Evolutionary conservation across 202 grass and related monocot genomes (phyloP).

Genomic region (Sporobolus alterniflorus): DNA sequence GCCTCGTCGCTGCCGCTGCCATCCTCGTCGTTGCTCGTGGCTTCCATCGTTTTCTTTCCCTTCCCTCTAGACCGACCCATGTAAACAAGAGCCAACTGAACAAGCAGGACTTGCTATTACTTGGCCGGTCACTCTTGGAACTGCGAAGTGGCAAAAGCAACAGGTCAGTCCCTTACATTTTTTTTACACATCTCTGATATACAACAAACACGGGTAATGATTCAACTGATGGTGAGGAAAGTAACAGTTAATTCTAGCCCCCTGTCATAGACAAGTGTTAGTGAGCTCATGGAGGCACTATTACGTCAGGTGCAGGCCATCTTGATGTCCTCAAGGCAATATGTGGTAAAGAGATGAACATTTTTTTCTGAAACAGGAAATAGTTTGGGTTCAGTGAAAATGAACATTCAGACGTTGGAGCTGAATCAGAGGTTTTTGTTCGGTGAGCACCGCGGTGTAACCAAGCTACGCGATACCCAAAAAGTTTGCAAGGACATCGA

Average conservation of each 20-base stretch:
- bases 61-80: conserved; percentile 79
- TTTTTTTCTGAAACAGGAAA: no score
- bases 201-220: not conserved
- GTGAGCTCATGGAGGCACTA: not conserved
- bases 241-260: not conserved
- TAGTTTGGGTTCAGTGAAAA: no score
- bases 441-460: not conserved
- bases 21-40: conserved; percentile 25
- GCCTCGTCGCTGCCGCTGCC: conserved; percentile 44
- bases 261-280: no score
- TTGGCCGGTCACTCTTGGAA: conserved; percentile 6
- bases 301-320: not conserved
- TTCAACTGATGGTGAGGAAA: not conserved
- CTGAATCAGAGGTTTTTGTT: not conserved
- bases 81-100: not conserved
- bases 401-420: not conserved
- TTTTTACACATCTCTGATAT: not conserved
- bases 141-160: conserved; percentile 31
- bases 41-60: conserved; percentile 52
- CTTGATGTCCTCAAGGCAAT: not conserved
- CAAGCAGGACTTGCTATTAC: not conserved
- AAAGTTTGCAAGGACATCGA: not conserved
- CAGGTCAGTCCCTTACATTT: not conserved
- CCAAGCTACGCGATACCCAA: not conserved
- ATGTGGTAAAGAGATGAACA: no score